A percentile compares a stretch with the other conserved stretches of the same genome.
Evolutionary conservation across 2,329 filamentous ascomycete species (phyloP).

Genomic region (Epichloe typhina): DNA sequence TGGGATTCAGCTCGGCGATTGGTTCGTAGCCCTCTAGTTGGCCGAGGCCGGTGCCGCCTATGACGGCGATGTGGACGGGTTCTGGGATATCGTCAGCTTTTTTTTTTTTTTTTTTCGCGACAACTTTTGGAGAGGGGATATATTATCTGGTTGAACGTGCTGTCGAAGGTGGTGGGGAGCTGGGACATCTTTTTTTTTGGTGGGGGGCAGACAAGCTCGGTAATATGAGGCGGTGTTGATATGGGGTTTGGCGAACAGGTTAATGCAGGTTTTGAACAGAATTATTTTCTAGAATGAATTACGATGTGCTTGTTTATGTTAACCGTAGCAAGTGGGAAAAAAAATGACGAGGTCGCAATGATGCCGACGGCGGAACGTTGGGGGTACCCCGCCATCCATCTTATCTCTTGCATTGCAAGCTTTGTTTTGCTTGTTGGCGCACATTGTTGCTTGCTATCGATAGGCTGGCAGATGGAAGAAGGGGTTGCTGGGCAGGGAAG

Average conservation of each 20-base stretch:
- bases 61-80: slow-evolving; percentile 72
- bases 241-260: neutral
- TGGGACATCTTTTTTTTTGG: slow-evolving; percentile 26
- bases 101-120: neutral
- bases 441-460: slow-evolving; percentile 2
- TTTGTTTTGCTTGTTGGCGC: neutral
- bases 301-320: no score
- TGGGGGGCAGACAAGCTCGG: neutral
- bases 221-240: neutral
- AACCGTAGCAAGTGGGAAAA: neutral
- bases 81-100: slow-evolving; percentile 25
- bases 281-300: no score
- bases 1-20: slow-evolving; percentile 61
- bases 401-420: neutral
- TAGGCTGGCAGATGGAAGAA: neutral
- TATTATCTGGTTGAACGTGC: slow-evolving; percentile 24
- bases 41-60: slow-evolving; percentile 85
- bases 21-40: slow-evolving; percentile 78
- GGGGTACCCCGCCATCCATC: neutral
- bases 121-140: neutral
- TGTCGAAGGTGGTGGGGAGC: slow-evolving; percentile 45
- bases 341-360: neutral
- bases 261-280: no score
- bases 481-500: no score
- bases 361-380: neutral